Conservation (phyloP, 495 filamentous ascomycete species). For the Daldinia bambusicola region DNA sequence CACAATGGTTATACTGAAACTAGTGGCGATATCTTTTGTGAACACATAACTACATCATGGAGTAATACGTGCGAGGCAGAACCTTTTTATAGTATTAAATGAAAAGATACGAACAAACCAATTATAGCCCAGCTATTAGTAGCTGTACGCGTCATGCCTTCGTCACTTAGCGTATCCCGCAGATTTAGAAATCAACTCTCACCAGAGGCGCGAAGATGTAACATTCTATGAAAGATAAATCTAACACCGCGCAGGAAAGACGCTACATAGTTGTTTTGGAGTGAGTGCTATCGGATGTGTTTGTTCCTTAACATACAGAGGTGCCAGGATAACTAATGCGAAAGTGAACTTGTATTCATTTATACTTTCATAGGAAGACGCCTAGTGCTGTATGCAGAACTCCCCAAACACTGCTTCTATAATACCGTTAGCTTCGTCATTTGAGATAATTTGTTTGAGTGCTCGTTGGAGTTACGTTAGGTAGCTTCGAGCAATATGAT, state of each 20-base stretch:
- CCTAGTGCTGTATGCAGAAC: neutral
- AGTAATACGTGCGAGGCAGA: neutral
- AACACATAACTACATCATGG: slow-evolving; percentile 3
- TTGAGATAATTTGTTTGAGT: neutral
- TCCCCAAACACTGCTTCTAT: neutral
- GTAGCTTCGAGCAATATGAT: neutral
- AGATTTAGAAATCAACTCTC: neutral
- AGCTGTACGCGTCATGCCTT: slow-evolving; percentile 7
- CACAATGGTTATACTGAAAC: neutral
- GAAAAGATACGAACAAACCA: neutral
- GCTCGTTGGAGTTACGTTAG: neutral
- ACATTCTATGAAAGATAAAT: neutral
- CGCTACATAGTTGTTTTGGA: neutral
- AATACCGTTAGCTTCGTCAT: neutral
- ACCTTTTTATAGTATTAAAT: neutral
- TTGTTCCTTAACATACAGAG: too few species aligned
- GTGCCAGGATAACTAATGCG: too few species aligned
- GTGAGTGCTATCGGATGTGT: neutral
- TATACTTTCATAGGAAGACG: neutral
- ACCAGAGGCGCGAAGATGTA: neutral
- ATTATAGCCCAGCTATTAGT: neutral
- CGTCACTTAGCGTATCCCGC: slow-evolving; percentile 15
- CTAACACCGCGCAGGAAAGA: neutral
- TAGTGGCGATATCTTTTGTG: neutral
- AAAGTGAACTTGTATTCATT: too few species aligned